Percentiles rank a stretch among this genome's conserved stretches.
Evolutionary conservation across 2,329 filamentous ascomycete species (phyloP).

Genomic region (Fusarium irregulare): DNA sequence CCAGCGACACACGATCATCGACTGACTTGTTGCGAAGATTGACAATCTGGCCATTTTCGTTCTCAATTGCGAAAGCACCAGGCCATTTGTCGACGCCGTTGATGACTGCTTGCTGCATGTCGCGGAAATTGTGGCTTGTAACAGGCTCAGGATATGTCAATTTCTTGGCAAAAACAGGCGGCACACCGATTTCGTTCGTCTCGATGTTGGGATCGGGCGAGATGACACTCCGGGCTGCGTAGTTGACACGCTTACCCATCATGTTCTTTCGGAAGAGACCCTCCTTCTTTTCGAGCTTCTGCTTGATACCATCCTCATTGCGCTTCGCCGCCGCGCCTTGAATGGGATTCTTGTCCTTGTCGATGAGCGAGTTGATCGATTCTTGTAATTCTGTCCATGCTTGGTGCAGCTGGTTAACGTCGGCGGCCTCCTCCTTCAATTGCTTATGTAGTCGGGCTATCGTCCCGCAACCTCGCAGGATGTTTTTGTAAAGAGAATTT

Average conservation of each 20-base stretch:
- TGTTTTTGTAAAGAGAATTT: slow-evolving; percentile 87
- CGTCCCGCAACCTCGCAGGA: slow-evolving; percentile 78
- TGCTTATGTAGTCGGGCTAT: slow-evolving; percentile 75
- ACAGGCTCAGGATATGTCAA: slow-evolving; percentile 97
- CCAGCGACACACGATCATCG: slow-evolving; percentile 88
- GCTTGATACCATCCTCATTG: slow-evolving; percentile 95
- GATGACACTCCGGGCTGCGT: slow-evolving; percentile 96
- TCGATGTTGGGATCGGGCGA: slow-evolving; percentile 99
- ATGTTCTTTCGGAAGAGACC: slow-evolving; percentile 98
- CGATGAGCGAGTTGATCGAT: slow-evolving; percentile 90
- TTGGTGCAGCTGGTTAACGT: slow-evolving; percentile 80
- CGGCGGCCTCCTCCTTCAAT: slow-evolving; percentile 59
- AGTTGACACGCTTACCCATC: slow-evolving; percentile 99
- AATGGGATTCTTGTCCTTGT: slow-evolving; percentile 86
- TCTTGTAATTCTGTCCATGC: slow-evolving; percentile 89
- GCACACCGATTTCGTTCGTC: slow-evolving; percentile 98
- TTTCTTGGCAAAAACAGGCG: slow-evolving; percentile 96
- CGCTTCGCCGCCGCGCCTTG: slow-evolving; percentile 80
- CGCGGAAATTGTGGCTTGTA: slow-evolving; percentile 95
- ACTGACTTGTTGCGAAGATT: slow-evolving; percentile 87
- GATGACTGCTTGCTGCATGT: slow-evolving; percentile 94
- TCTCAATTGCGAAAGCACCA: slow-evolving; percentile 92
- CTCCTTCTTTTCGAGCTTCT: slow-evolving; percentile 98
- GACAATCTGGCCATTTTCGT: slow-evolving; percentile 92
- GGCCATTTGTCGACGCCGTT: slow-evolving; percentile 96